Percentiles rank a stretch among this genome's conserved stretches.
Evolutionary conservation across 2,329 filamentous ascomycete species (phyloP).

Genomic region (Orbilia ellipsospora): DNA sequence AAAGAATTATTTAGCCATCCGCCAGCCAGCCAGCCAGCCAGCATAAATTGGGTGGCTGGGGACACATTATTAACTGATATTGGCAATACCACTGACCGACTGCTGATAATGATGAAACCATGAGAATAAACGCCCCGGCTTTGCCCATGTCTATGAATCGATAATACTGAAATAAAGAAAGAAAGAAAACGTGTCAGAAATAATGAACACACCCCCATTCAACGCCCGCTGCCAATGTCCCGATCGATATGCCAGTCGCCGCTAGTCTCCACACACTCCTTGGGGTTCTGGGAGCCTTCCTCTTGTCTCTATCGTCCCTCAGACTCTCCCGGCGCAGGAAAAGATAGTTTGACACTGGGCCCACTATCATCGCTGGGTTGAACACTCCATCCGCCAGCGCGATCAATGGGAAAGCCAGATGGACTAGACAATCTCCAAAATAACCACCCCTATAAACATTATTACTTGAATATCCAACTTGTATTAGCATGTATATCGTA

Average conservation of each 20-base stretch:
- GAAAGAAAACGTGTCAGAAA: neutral
- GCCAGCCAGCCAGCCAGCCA: too few species aligned
- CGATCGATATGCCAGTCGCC: conserved; percentile 64
- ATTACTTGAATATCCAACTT: too few species aligned
- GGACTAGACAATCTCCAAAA: conserved; percentile 71
- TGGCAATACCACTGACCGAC: neutral
- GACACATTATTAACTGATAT: too few species aligned
- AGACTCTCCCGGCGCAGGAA: conserved; percentile 67
- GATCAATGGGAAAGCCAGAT: conserved; percentile 70
- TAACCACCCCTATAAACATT: conserved; percentile 62
- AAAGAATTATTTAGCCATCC: too few species aligned
- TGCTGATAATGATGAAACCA: too few species aligned
- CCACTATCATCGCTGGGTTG: conserved; percentile 68
- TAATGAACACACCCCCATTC: conserved; percentile 61
- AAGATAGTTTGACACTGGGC: conserved; percentile 70
- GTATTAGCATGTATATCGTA: neutral
- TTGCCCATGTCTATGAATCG: too few species aligned
- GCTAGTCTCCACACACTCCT: conserved; percentile 70
- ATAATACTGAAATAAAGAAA: neutral
- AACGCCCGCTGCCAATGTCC: conserved; percentile 65
- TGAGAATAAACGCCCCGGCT: too few species aligned
- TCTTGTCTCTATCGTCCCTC: conserved; percentile 67
- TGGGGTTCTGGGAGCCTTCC: too few species aligned
- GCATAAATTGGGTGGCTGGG: conserved; percentile 37
- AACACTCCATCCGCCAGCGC: conserved; percentile 69